Percentiles rank a stretch among this genome's conserved stretches.
These are phyloP conservation scores for Yamadazyma akitaensis DNA, from an alignment of 805 yeast species.

Conservation along the genomic window DNA sequence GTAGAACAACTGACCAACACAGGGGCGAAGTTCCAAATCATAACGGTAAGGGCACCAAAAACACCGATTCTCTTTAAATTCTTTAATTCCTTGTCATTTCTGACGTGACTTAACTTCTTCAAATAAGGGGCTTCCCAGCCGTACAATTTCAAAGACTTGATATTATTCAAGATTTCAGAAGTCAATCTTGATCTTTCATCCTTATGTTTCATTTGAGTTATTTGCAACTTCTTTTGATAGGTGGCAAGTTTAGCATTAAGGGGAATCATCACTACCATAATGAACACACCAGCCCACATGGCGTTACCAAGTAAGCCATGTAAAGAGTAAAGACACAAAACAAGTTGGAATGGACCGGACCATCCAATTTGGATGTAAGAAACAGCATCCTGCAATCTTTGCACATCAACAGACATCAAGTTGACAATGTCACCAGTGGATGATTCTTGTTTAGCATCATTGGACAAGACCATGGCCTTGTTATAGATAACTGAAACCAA, in stretches of 20 bases:
- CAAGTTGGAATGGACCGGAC: constrained; percentile 92
- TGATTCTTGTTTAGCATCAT: constrained; percentile 65
- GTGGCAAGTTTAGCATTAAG: constrained; percentile 68
- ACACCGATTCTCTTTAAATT: constrained; percentile 74
- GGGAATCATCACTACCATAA: constrained; percentile 77
- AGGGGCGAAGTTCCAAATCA: constrained; percentile 85
- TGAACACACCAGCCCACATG: constrained; percentile 95
- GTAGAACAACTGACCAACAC: constrained; percentile 86
- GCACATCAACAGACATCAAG: constrained; percentile 91
- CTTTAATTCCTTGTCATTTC: constrained; percentile 82
- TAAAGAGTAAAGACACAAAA: constrained; percentile 69
- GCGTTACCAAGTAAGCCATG: constrained; percentile 74
- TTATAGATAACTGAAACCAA: constrained; percentile 64
- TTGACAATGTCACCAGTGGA: constrained; percentile 93
- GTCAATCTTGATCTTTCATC: constrained; percentile 90
- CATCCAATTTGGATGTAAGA: constrained; percentile 77
- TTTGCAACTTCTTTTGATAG: constrained; percentile 69
- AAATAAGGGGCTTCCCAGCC: constrained; percentile 94
- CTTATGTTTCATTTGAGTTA: constrained; percentile 81
- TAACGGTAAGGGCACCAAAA: constrained; percentile 64
- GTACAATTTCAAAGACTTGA: constrained; percentile 87
- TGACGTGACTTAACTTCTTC: constrained; percentile 67
- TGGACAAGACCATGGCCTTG: constrained; percentile 65
- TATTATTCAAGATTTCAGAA: constrained; percentile 84
- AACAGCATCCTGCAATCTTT: constrained; percentile 78